Base-by-base conservation (phyloP, 495 filamentous ascomycete genomes). In the Glonium stellatum region DNA sequence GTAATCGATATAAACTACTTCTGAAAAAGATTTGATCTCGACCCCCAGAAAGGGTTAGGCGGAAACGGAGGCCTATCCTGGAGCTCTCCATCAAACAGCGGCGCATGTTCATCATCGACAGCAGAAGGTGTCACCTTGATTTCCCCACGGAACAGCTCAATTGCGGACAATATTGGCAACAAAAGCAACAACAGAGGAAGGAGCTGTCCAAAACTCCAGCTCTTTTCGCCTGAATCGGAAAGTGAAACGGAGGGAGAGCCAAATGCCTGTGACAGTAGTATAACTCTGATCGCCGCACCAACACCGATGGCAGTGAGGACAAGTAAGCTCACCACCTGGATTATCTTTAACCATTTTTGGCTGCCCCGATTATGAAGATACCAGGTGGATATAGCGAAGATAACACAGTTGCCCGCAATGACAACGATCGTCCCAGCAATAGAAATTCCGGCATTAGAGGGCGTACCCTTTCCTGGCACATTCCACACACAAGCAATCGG, bases 191-290 rank as follows among this genome's bases (percentile, higher is more conserved):
- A 69, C 48, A 84, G 58, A 0, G 76, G 73, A 8, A 84, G 66
- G 58, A 82, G 61, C 70, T 82, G 80, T 1, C 82, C 82, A 60
- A 82, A 84, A 41, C 78, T 78, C 79, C 80, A 84, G n/a, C 74
- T 70, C 63, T 73, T 77, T 72, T 84, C 82, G 11, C 76, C 77
- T 0, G 67, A 39, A 49, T 81, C 80, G 21, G 59, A 57, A 10
- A 84, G 70, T 18, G 41, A 11, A 4, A 79, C 70, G 0, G 75
- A 69, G 0, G 74, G 75, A 1, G 37, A 65, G 3, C 77, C 77
- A 65, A 84, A 83, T 10, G 81, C 80, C 55, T 81, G 77, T 0
- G 75, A 76, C 0, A 81, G 69, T 39, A 81, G 54, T 9, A 78
- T 72, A 5, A 81, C 76, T 21, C 80, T 68, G 1, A 75, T 70